phyloP scores from a whole-genome alignment of 495 filamentous ascomycete genomes.

The Melanomma pulvis-pyrius region DNA sequence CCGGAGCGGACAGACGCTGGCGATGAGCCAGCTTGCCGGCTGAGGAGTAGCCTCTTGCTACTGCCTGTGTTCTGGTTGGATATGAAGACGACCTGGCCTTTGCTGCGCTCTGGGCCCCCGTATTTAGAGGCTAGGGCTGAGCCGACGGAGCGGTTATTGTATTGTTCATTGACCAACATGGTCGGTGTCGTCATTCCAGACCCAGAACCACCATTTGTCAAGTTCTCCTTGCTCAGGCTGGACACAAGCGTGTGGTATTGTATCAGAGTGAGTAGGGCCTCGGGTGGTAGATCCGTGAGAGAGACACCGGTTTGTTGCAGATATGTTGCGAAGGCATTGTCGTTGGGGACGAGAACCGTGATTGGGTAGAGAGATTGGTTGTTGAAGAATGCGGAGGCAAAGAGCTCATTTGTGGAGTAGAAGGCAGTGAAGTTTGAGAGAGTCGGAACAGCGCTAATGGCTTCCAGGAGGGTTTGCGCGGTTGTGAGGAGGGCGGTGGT shows the following conservation, averaged over 20 bases:
- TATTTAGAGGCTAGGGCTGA: slow-evolving; percentile 4
- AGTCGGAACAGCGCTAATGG: slow-evolving; percentile 5
- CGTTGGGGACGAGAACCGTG: slow-evolving; percentile 24
- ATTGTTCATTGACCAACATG: neutral
- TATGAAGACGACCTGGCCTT: slow-evolving; percentile 32
- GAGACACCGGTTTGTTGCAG: slow-evolving; percentile 3
- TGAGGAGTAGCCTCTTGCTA: neutral
- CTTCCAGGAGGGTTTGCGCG: slow-evolving; percentile 24
- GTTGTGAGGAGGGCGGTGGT: neutral
- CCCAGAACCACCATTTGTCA: slow-evolving; percentile 2
- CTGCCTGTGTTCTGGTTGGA: neutral
- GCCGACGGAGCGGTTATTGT: slow-evolving; percentile 26
- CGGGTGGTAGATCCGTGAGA: slow-evolving; percentile 8
- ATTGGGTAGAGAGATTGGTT: slow-evolving; percentile 19
- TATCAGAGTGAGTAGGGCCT: slow-evolving; percentile 11
- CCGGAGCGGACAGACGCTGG: slow-evolving; percentile 13
- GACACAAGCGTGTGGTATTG: slow-evolving; percentile 26
- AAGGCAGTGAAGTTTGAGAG: slow-evolving; percentile 33
- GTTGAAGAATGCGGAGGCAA: slow-evolving; percentile 19
- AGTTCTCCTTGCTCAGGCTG: slow-evolving; percentile 10
- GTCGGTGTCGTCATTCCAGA: slow-evolving; percentile 17
- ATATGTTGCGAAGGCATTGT: slow-evolving; percentile 26
- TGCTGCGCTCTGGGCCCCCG: slow-evolving; percentile 1
- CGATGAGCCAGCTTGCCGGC: neutral
- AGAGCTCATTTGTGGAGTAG: slow-evolving; percentile 16